These are phyloP conservation scores for Acanthamoeba sp. DNA, from an alignment of 208 protist species.

Conservation along the genomic window DNA sequence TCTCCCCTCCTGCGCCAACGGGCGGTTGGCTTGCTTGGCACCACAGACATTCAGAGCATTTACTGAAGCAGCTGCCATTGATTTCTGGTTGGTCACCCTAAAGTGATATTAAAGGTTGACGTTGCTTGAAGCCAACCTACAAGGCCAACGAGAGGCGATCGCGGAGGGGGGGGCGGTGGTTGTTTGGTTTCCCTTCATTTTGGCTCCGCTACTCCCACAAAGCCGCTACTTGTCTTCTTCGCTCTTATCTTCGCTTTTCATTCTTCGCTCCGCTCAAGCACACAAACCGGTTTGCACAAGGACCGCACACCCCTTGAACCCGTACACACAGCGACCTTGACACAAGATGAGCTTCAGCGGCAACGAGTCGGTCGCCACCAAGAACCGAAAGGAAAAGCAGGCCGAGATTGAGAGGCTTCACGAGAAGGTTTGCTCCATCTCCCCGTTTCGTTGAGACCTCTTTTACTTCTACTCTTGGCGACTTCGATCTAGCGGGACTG, in stretches of 20 bases:
- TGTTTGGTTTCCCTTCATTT: conserved; percentile 64
- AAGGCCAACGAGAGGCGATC: not conserved
- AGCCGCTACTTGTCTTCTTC: not conserved
- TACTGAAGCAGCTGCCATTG: not conserved
- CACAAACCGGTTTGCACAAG: not conserved
- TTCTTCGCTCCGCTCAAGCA: not conserved
- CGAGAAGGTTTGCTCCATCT: not conserved
- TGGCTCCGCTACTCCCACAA: conserved; percentile 50
- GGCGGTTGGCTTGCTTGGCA: not conserved
- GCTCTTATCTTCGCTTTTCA: not conserved
- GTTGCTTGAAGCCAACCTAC: not conserved
- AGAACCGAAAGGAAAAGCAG: conserved; percentile 62
- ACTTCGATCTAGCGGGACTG: not conserved
- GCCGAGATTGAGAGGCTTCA: conserved; percentile 64
- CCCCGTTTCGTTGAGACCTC: not conserved
- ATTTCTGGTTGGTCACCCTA: not conserved
- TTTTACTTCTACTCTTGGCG: not conserved
- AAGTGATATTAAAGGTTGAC: conserved; percentile 1
- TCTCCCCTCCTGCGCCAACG: not conserved
- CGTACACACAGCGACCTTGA: not conserved
- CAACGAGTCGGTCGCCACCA: conserved; percentile 65
- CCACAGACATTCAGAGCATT: not conserved
- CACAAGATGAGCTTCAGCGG: conserved; percentile 53
- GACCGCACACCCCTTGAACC: not conserved
- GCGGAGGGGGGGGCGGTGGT: not conserved